phyloP scores from a whole-genome alignment of 805 yeast species.

The Ogataea sp. region DNA sequence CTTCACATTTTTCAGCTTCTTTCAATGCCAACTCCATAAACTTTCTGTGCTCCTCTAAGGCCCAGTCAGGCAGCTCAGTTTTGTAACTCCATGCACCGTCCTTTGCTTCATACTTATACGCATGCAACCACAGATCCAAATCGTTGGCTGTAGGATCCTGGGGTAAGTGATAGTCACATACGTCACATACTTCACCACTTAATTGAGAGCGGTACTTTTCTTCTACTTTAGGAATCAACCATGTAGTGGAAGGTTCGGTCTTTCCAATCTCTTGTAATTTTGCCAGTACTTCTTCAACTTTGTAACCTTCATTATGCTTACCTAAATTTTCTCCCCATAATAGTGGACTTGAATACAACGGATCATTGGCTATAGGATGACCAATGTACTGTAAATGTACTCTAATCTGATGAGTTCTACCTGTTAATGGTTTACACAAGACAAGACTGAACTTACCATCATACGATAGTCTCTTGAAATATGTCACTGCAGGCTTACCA shows the following conservation, averaged over 20 bases:
- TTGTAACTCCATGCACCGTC: slow-evolving; percentile 58
- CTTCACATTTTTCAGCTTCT: slow-evolving; percentile 74
- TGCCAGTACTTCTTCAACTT: slow-evolving; percentile 32
- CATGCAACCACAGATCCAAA: slow-evolving; percentile 85
- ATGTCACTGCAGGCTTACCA: slow-evolving; percentile 72
- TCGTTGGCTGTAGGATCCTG: slow-evolving; percentile 89
- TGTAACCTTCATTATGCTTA: slow-evolving; percentile 43
- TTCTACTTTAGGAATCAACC: slow-evolving; percentile 34
- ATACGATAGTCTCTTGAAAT: slow-evolving; percentile 58
- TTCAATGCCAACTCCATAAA: slow-evolving; percentile 72
- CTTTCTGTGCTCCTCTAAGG: slow-evolving; percentile 43
- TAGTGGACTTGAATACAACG: slow-evolving; percentile 67
- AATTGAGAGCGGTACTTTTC: slow-evolving; percentile 53
- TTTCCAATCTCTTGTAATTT: slow-evolving; percentile 65
- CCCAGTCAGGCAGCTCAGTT: slow-evolving; percentile 82
- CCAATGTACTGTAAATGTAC: slow-evolving; percentile 91
- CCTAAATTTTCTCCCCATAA: slow-evolving; percentile 83
- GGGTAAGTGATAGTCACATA: slow-evolving; percentile 64
- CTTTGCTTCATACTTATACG: slow-evolving; percentile 62
- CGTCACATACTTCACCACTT: slow-evolving; percentile 49
- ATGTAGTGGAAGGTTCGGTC: slow-evolving; percentile 54
- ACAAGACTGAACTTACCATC: slow-evolving; percentile 66
- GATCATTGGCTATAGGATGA: slow-evolving; percentile 87
- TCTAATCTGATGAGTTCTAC: slow-evolving; percentile 92
- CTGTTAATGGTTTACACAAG: slow-evolving; percentile 79